Evolutionary conservation across 352 stramenopile genomes (phyloP), one percentile per base, ranked within the genome.

Genomic region (Saprolegnia diclina): DNA sequence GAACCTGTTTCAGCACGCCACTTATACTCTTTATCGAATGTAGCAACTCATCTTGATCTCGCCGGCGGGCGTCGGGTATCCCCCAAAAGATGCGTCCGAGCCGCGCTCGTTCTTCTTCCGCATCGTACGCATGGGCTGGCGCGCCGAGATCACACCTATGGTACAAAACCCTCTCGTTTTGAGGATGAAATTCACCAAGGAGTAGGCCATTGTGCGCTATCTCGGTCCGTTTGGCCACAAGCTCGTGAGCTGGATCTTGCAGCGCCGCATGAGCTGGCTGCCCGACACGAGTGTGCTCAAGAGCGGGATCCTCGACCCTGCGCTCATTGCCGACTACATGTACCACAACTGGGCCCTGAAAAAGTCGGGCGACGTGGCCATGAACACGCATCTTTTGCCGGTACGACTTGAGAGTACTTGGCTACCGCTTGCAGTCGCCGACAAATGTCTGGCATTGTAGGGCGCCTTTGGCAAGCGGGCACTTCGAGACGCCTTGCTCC

Each of bases 291-390:
- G 90, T 64, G 89, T 91, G 44, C 81, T 93, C 57, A 83, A 80
- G 55, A 85, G 79, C 2, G 85, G 85, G 2, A 80, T 90, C 52
- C 72, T 89, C 57, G 79, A 89, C 59, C 85, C 90, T 55, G 71
- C 77, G 46, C 74, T 89, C 32, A 90, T 93, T 63, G 82, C 81
- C 13, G 65, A 73, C 32, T 93, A 91, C 76, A 87, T 76, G 62
- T 93, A 93, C 72, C 81, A 93, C 73, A 93, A 93, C 59, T 93
- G 83, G 83, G 85, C 80, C 9, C 71, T 90, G 9, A 79, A 87
- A 53, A 72, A 80, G 16, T 93, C 85, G 0, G 82, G 83, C 26
- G 85, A 93, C 37, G 79, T 87, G 29, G 83, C 81, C 0, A 76
- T 93, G 63, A 88, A 91, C 76, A 93, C 83, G 13, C 80, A 91